phyloP scores from a whole-genome alignment of 495 filamentous ascomycete species.

The Neurospora sublineolata region DNA sequence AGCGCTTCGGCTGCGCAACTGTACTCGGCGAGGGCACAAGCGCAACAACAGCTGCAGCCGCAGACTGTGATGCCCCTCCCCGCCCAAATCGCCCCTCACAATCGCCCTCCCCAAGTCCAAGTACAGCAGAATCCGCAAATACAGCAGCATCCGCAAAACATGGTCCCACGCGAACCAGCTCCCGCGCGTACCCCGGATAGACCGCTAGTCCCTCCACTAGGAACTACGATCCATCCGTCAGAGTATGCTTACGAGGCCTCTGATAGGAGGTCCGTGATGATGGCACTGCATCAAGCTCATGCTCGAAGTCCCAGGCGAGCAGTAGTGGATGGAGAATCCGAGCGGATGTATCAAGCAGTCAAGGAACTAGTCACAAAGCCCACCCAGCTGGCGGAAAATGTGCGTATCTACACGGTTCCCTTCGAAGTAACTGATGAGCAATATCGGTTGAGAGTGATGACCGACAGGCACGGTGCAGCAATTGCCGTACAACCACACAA shows the following conservation, averaged over 20 bases:
- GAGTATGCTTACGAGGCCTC: slow-evolving; percentile 29
- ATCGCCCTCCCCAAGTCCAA: neutral
- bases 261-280: slow-evolving; percentile 33
- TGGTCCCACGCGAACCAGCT: neutral
- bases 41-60: neutral
- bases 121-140: neutral
- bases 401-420: slow-evolving; percentile 18
- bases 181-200: neutral
- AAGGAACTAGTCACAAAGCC: slow-evolving; percentile 33
- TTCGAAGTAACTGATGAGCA: slow-evolving; percentile 26
- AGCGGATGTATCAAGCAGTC: slow-evolving; percentile 38
- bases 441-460: slow-evolving; percentile 3
- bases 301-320: slow-evolving; percentile 43
- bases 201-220: neutral
- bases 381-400: slow-evolving; percentile 17
- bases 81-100: neutral
- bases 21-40: neutral
- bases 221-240: slow-evolving; percentile 6
- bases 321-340: slow-evolving; percentile 13
- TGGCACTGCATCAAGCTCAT: slow-evolving; percentile 46
- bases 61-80: neutral
- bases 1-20: neutral
- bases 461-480: neutral
- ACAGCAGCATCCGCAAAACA: neutral
- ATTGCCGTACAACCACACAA: slow-evolving; percentile 9